These are phyloP conservation scores for Trichoderma sp. DNA, from an alignment of 2,329 filamentous ascomycete species.

Conservation along the genomic window DNA sequence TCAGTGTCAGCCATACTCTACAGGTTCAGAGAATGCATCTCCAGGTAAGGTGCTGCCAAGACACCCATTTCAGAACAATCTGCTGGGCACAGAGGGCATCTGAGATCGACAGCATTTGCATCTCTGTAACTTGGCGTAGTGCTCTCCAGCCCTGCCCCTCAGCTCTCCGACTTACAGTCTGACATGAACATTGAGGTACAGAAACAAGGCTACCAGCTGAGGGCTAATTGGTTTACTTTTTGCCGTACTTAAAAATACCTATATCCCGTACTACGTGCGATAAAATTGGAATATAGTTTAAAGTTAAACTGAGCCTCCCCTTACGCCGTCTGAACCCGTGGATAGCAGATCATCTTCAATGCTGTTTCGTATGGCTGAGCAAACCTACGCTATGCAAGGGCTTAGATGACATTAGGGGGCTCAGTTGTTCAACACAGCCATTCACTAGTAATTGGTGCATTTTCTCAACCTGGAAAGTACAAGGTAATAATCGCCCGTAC, in stretches of 20 bases:
- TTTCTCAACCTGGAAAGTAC: neutral
- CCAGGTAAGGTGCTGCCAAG: neutral
- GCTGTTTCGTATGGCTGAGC: neutral
- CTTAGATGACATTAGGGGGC: neutral
- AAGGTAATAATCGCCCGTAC: no score
- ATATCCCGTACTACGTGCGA: neutral
- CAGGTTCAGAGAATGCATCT: neutral
- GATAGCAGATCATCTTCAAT: neutral
- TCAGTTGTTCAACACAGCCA: neutral
- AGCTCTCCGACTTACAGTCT: neutral
- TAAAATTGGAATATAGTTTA: neutral
- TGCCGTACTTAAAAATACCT: neutral
- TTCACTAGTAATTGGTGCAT: neutral
- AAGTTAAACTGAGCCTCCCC: neutral
- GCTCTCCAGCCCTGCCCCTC: neutral
- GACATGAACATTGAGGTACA: neutral
- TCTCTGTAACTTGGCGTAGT: neutral
- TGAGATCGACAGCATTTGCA: neutral
- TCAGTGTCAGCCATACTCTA: neutral
- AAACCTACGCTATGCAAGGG: neutral
- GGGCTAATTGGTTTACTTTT: neutral
- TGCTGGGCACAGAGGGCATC: neutral
- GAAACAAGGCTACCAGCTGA: neutral
- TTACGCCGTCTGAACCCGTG: neutral
- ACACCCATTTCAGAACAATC: neutral